Conservation (phyloP, 2,329 filamentous ascomycete genomes). For the Didymellaceae sp. region DNA sequence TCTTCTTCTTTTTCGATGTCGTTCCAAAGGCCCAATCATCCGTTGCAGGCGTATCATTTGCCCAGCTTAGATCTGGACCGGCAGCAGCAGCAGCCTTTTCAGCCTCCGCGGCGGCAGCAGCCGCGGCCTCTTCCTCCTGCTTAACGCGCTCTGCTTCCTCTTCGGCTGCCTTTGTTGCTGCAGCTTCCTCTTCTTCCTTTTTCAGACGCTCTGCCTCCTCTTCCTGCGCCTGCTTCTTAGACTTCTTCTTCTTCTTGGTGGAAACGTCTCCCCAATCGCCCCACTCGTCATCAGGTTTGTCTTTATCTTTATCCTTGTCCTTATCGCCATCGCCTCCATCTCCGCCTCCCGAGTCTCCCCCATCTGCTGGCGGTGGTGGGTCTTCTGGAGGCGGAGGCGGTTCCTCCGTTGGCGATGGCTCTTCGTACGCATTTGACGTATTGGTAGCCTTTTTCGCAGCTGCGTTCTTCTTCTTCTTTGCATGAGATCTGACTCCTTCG, state of each 20-base stretch:
- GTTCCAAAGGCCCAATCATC: slow-evolving; percentile 41
- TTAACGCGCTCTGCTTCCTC: slow-evolving; percentile 42
- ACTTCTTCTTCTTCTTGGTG: slow-evolving; percentile 52
- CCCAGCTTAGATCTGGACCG: slow-evolving; percentile 30
- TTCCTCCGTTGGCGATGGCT: slow-evolving; percentile 48
- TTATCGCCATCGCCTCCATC: slow-evolving; percentile 47
- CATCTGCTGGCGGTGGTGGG: slow-evolving; percentile 45
- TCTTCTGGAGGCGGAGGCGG: slow-evolving; percentile 33
- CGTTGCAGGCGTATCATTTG: slow-evolving; percentile 35
- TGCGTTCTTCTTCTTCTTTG: slow-evolving; percentile 63
- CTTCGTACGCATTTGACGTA: slow-evolving; percentile 44
- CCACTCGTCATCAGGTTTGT: slow-evolving; percentile 43
- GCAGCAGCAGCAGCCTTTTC: slow-evolving; percentile 37
- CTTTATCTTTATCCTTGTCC: slow-evolving; percentile 33
- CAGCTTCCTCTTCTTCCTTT: slow-evolving; percentile 41
- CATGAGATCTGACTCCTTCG: slow-evolving; percentile 59
- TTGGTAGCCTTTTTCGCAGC: slow-evolving; percentile 41
- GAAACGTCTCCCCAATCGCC: slow-evolving; percentile 31
- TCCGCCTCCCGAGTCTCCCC: slow-evolving; percentile 40
- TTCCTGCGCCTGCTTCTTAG: slow-evolving; percentile 45
- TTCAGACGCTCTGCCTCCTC: slow-evolving; percentile 45
- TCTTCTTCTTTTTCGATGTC: slow-evolving; percentile 47
- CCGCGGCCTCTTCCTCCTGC: slow-evolving; percentile 27
- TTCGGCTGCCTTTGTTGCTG: slow-evolving; percentile 26
- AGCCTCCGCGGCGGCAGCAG: slow-evolving; percentile 28